phyloP scores from a whole-genome alignment of 441 rosid species.

The Cnidoscolus chayamansa region DNA sequence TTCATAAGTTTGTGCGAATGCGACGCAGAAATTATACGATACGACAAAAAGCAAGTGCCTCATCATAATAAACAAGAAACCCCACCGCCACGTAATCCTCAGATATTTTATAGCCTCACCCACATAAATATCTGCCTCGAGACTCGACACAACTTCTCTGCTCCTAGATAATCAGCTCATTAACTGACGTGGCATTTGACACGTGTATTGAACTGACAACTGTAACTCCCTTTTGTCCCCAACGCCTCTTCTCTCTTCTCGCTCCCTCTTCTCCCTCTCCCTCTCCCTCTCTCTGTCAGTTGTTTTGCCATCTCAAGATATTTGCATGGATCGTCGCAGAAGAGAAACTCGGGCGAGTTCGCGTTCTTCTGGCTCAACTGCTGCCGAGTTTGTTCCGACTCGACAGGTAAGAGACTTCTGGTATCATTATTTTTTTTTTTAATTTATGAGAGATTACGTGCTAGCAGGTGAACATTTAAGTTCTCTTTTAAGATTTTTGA shows the following conservation, averaged over 20 bases:
- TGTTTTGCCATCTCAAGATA: background rate
- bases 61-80: too few relatives aligned
- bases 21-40: too few relatives aligned
- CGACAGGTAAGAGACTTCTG: constrained; percentile 11
- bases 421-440: too few relatives aligned
- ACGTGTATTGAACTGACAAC: constrained; percentile 52
- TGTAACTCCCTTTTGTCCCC: constrained; percentile 35
- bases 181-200: constrained; percentile 44
- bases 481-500: too few relatives aligned
- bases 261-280: too few relatives aligned
- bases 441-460: too few relatives aligned
- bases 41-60: too few relatives aligned
- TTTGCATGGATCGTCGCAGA: constrained; percentile 26
- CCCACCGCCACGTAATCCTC: constrained; percentile 18
- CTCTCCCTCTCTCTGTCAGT: background rate
- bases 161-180: background rate
- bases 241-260: constrained; percentile 7
- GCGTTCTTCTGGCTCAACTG: constrained; percentile 19
- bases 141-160: too few relatives aligned
- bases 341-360: constrained; percentile 25
- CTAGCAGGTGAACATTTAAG: too few relatives aligned
- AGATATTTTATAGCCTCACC: constrained; percentile 37
- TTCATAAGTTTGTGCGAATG: too few relatives aligned
- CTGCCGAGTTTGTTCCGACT: constrained; percentile 9
- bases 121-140: constrained; percentile 38